These are phyloP conservation scores for Suillus placidus DNA, from an alignment of 768 basidiomycete species.

Conservation along the genomic window DNA sequence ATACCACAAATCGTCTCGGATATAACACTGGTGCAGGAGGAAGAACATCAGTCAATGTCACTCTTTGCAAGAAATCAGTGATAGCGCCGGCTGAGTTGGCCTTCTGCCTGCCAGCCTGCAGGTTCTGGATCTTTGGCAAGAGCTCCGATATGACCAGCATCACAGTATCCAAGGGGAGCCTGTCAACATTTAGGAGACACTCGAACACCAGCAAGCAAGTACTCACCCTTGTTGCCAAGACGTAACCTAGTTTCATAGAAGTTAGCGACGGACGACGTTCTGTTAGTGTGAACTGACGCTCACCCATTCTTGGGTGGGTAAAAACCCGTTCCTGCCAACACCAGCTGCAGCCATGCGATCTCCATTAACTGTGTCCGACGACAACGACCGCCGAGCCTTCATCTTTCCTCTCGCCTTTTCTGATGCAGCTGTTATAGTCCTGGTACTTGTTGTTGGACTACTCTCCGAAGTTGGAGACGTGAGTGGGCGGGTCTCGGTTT, in stretches of 20 bases:
- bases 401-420: conserved; percentile 94
- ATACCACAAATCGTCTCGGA: conserved; percentile 76
- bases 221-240: conserved; percentile 95
- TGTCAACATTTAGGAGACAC: conserved; percentile 33
- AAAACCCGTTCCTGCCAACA: conserved; percentile 88
- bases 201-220: conserved; percentile 9
- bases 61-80: conserved; percentile 72
- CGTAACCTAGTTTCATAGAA: conserved; percentile 54
- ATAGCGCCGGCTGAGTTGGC: conserved; percentile 68
- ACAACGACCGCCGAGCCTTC: conserved; percentile 67
- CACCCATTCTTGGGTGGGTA: conserved; percentile 98
- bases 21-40: conserved; percentile 66
- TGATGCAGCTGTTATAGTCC: conserved; percentile 44
- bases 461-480: conserved; percentile 49
- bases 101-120: conserved; percentile 69
- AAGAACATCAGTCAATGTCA: conserved; percentile 70
- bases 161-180: conserved; percentile 86
- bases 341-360: conserved; percentile 69
- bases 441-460: conserved; percentile 26
- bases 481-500: conserved; percentile 34
- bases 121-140: conserved; percentile 78
- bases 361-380: conserved; percentile 52
- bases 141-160: conserved; percentile 89
- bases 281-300: conserved; percentile 20
- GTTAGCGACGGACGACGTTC: conserved; percentile 10